Evolutionary conservation across 75 land plant genomes (phyloP).

Genomic region (Larix kaempferi): DNA sequence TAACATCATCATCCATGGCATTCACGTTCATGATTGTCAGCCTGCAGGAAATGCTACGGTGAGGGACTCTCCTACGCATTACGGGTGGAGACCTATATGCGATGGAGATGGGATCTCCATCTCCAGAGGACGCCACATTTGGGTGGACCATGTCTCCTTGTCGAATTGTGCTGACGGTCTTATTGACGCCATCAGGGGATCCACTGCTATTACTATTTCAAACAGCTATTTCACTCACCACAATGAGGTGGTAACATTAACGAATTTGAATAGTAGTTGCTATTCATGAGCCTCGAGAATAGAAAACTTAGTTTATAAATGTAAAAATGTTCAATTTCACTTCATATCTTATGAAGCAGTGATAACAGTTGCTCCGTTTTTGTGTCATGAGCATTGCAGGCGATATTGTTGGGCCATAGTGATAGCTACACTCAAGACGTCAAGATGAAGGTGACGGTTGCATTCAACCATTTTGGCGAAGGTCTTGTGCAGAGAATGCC

Average conservation of each 20-base stretch:
- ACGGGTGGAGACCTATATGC: conserved; percentile 58
- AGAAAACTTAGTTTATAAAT: conserved; percentile 19
- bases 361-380: conserved; percentile 19
- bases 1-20: conserved; percentile 27
- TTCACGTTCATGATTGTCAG: conserved; percentile 55
- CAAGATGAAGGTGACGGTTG: conserved; percentile 74
- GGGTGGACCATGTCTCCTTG: conserved; percentile 77
- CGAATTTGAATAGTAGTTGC: conserved; percentile 4
- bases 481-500: conserved; percentile 83
- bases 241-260: conserved; percentile 69
- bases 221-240: conserved; percentile 87
- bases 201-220: conserved; percentile 76
- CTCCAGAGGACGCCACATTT: conserved; percentile 57
- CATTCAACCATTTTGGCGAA: conserved; percentile 74
- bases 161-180: conserved; percentile 81
- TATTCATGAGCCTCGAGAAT: neutral
- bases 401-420: conserved; percentile 62
- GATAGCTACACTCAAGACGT: conserved; percentile 50
- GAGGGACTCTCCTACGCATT: conserved; percentile 67
- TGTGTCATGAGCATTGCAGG: conserved; percentile 39
- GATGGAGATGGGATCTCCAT: conserved; percentile 80
- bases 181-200: conserved; percentile 71
- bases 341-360: neutral
- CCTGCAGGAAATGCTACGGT: conserved; percentile 77
- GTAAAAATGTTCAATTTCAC: conserved; percentile 19